A percentile compares a stretch with the other conserved stretches of the same genome.
These are phyloP conservation scores for Giardia duodenalis DNA, from an alignment of 208 protist genomes.

Conservation along the genomic window DNA sequence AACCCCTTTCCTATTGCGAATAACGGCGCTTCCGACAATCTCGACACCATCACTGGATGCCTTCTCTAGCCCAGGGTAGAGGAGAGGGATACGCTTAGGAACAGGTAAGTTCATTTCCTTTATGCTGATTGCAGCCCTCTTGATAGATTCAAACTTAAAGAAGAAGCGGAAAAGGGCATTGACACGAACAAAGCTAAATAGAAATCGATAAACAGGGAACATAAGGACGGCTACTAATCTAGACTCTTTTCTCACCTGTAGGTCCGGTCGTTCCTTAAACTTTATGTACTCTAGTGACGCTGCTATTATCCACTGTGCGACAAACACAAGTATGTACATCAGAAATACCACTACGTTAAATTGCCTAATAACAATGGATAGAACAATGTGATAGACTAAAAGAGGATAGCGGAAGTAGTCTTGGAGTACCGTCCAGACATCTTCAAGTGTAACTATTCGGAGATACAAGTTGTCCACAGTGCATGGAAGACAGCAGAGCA, in stretches of 20 bases:
- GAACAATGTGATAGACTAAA: slow-evolving; percentile 21
- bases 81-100: not conserved
- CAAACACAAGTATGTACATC: slow-evolving; percentile 28
- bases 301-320: slow-evolving; percentile 28
- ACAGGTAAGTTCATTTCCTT: slow-evolving; percentile 21
- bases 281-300: slow-evolving; percentile 26
- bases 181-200: slow-evolving; percentile 27
- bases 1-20: not conserved
- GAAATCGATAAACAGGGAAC: slow-evolving; percentile 34
- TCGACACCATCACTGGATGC: not conserved
- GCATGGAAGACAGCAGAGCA: slow-evolving; percentile 32
- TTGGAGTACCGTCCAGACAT: slow-evolving; percentile 32
- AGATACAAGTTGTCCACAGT: slow-evolving; percentile 18
- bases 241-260: not conserved
- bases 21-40: not conserved
- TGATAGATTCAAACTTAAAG: slow-evolving; percentile 26
- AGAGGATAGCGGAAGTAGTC: slow-evolving; percentile 24
- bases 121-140: slow-evolving; percentile 7
- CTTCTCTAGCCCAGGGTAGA: not conserved
- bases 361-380: not conserved
- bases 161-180: slow-evolving; percentile 18
- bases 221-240: not conserved
- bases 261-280: slow-evolving; percentile 20
- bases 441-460: slow-evolving; percentile 23
- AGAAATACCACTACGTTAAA: slow-evolving; percentile 4